Conservation (phyloP, 129 eudicot species). For the Pseudognaphalium luteoalbum region DNA sequence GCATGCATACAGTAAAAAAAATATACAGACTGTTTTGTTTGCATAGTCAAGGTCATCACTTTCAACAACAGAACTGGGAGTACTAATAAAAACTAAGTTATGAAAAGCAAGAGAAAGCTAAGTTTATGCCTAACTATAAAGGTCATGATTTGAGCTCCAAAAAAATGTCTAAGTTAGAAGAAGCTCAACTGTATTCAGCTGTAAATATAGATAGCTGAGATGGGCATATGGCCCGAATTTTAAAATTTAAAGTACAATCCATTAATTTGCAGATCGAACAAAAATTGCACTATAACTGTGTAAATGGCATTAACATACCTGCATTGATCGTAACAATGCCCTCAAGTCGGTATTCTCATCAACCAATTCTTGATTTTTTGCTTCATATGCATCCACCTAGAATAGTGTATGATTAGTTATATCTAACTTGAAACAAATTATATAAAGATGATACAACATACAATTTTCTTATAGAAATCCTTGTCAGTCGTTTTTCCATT, state of each 20-base stretch:
- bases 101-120: background rate
- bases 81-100: background rate
- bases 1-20: background rate
- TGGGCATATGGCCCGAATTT: background rate
- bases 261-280: background rate
- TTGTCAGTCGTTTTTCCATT: constrained; percentile 84
- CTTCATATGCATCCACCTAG: constrained; percentile 92
- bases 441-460: constrained; percentile 29
- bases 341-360: constrained; percentile 86
- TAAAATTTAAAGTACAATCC: background rate
- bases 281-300: background rate
- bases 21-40: background rate
- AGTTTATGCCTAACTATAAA: background rate
- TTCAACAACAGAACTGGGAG: background rate
- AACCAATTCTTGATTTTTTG: constrained; percentile 86
- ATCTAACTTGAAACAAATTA: background rate
- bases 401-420: constrained; percentile 10
- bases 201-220: constrained; percentile 3
- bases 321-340: constrained; percentile 90
- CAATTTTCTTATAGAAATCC: constrained; percentile 85
- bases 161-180: background rate
- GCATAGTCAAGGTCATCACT: background rate
- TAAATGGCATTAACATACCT: constrained; percentile 40
- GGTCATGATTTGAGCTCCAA: background rate
- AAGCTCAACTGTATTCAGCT: background rate